These are phyloP conservation scores for Boletus tylopilopsis DNA, from an alignment of 768 basidiomycete species.

Conservation along the genomic window DNA sequence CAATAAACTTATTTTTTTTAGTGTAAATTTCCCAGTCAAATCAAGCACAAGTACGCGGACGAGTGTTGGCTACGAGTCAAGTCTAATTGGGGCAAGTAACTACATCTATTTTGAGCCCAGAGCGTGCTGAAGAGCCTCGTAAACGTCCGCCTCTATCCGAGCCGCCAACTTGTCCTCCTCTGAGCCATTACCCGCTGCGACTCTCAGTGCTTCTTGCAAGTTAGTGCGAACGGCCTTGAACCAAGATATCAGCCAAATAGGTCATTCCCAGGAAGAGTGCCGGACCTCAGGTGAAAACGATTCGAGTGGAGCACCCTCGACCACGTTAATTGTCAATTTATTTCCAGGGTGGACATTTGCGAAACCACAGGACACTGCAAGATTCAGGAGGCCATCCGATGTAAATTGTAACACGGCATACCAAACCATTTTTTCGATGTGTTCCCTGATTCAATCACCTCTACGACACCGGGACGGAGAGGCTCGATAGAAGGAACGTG, in stretches of 20 bases:
- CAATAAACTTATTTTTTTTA: not conserved
- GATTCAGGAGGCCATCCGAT: constrained; percentile 2
- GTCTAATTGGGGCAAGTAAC: constrained; percentile 13
- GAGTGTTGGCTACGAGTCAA: not conserved
- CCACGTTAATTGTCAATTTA: constrained; percentile 92
- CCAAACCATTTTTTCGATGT: constrained; percentile 96
- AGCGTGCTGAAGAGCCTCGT: constrained; percentile 91
- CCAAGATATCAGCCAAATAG: constrained; percentile 5
- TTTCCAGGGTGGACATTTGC: constrained; percentile 98
- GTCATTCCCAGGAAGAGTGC: constrained; percentile 4
- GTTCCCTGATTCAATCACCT: constrained; percentile 81
- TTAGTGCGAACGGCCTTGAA: constrained; percentile 83
- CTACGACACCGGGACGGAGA: constrained; percentile 89
- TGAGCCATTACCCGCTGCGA: constrained; percentile 76
- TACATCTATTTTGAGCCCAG: constrained; percentile 46
- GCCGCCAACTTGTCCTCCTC: constrained; percentile 95
- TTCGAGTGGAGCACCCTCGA: constrained; percentile 93
- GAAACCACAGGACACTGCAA: constrained; percentile 89
- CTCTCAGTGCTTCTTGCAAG: constrained; percentile 83
- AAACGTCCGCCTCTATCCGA: constrained; percentile 91
- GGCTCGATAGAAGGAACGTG: constrained; percentile 98
- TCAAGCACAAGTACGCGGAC: not conserved
- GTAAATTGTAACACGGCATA: constrained; percentile 38
- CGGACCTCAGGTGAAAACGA: constrained; percentile 86
- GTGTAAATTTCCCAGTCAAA: not conserved